Evolutionary conservation across 768 basidiomycete species (phyloP).

Genomic region (Mycena vulgaris): DNA sequence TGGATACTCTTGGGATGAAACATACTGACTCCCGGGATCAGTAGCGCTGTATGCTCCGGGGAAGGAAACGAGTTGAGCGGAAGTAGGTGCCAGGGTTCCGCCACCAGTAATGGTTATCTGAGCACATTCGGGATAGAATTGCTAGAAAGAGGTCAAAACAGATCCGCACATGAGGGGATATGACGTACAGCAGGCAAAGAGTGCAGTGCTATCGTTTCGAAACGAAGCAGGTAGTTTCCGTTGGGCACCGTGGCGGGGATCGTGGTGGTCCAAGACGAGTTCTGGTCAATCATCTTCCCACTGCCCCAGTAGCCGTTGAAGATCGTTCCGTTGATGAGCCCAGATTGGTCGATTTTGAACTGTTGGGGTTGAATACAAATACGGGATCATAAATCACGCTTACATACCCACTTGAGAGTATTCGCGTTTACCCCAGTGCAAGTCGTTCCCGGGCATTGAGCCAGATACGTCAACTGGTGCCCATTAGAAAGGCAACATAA

Average conservation of each 20-base stretch:
- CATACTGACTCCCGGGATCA: conserved; percentile 58
- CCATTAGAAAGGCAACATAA: too few species aligned
- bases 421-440: conserved; percentile 58
- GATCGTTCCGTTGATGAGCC: conserved; percentile 60
- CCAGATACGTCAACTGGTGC: conserved; percentile 64
- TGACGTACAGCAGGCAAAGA: conserved; percentile 65
- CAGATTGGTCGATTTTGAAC: conserved; percentile 66
- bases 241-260: conserved; percentile 61
- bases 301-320: conserved; percentile 58
- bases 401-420: conserved; percentile 59
- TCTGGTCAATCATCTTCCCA: conserved; percentile 62
- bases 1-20: conserved; percentile 30
- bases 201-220: conserved; percentile 65
- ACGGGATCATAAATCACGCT: background rate
- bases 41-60: conserved; percentile 61
- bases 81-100: conserved; percentile 56
- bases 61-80: conserved; percentile 63
- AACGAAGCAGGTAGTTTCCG: conserved; percentile 64
- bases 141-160: conserved; percentile 47
- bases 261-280: conserved; percentile 62
- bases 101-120: conserved; percentile 61
- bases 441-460: conserved; percentile 59
- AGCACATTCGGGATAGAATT: conserved; percentile 80
- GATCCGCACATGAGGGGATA: background rate
- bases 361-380: conserved; percentile 3